Base-by-base conservation (phyloP, 768 basidiomycete genomes). In the Piloderma croceum region DNA sequence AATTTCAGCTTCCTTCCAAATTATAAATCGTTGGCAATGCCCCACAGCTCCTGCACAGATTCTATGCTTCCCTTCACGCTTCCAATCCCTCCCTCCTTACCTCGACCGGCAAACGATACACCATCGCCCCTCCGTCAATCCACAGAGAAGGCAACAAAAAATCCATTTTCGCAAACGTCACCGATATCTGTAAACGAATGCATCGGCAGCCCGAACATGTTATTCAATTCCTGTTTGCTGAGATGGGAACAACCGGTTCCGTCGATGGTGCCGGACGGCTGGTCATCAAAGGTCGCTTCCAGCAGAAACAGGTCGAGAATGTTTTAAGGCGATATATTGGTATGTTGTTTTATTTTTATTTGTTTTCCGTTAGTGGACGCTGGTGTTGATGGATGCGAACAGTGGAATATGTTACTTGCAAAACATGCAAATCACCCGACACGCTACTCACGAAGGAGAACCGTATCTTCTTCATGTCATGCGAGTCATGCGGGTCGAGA, bases 371-470 rank as follows among this genome's bases (percentile, higher is more conserved):
- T 25, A 32, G 20, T 19, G n/a, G n/a, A n/a, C n/a, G n/a, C n/a
- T n/a, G n/a, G n/a, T n/a, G n/a, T n/a, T n/a, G n/a, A n/a, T n/a
- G n/a, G n/a, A n/a, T n/a, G n/a, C n/a, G n/a, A n/a, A 10, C 50
- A 94, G 93, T 94, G 46, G 93, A 97, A 69, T 98, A 97, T 64
- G 94, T 97, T 45, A 93, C 93, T 27, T 99, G 96, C 79, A 94
- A 96, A 67, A 98, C 93, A 29, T 99, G 96, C 76, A 99, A 97
- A 69, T 97, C 94, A 1, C 90, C 90, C 33, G 96, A 99, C 62
- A 99, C 96, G 3, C 77, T 96, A 15, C 77, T 99, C 25, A 83
- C 86, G 21, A 99, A 98, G 65, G 93, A 98, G 68, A 96, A 96
- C 64, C 89, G 96, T 66, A 90, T 99, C 59, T 97, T 93, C 75